phyloP scores from a whole-genome alignment of 148 eudicot genomes.

The Selenicereus undatus region DNA sequence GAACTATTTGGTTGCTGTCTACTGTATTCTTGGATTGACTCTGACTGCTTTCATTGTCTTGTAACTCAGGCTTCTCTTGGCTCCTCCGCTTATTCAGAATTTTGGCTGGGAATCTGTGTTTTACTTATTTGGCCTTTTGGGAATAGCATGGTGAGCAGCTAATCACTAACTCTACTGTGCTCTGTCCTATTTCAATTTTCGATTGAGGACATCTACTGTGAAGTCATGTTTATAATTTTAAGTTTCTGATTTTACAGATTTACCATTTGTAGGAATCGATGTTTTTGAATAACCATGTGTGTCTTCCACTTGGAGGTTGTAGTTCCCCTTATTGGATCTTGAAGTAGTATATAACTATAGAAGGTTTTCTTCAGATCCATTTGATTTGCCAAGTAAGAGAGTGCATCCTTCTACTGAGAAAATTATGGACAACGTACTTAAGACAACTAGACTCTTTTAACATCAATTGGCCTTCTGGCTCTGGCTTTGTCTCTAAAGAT shows the following conservation, averaged over 20 bases:
- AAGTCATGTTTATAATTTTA: too few species aligned
- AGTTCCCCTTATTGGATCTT: background rate
- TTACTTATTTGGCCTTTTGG: slow-evolving; percentile 77
- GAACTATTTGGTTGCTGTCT: background rate
- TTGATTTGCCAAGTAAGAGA: background rate
- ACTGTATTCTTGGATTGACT: background rate
- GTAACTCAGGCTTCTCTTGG: slow-evolving; percentile 80
- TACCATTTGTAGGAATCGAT: background rate
- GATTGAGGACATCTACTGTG: background rate
- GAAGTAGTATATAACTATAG: background rate
- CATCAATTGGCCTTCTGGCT: too few species aligned
- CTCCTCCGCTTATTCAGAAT: slow-evolving; percentile 86
- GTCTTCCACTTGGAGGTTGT: background rate
- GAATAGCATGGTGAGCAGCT: slow-evolving; percentile 81
- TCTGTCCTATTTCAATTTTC: background rate
- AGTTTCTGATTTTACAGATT: background rate
- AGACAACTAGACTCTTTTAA: too few species aligned
- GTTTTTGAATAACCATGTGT: background rate
- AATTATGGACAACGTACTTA: background rate
- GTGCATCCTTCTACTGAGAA: background rate
- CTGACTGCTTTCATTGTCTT: slow-evolving; percentile 9
- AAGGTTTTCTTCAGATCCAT: background rate
- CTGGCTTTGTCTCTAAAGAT: too few species aligned
- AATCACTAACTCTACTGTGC: slow-evolving; percentile 7
- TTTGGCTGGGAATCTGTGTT: slow-evolving; percentile 99